Conservation (phyloP, 352 stramenopile species). For the Phytophthora sp. region DNA sequence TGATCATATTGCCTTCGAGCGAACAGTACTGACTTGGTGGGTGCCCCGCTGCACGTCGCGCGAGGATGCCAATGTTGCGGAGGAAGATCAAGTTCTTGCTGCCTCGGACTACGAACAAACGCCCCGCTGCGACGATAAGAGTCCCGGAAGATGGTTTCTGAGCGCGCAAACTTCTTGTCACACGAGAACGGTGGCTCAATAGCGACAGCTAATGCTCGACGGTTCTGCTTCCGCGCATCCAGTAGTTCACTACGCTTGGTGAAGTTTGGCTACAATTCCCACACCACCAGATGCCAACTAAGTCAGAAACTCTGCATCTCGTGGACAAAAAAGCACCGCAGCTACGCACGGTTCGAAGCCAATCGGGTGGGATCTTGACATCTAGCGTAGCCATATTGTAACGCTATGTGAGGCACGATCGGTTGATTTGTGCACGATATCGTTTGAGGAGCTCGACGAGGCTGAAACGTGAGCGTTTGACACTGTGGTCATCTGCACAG, state of each 20-base stretch:
- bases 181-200: slow-evolving; percentile 35
- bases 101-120: slow-evolving; percentile 40
- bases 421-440: background rate
- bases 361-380: slow-evolving; percentile 62
- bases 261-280: slow-evolving; percentile 56
- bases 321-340: background rate
- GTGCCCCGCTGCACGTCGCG: slow-evolving; percentile 40
- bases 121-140: slow-evolving; percentile 55
- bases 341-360: slow-evolving; percentile 46
- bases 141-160: slow-evolving; percentile 58
- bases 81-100: slow-evolving; percentile 30
- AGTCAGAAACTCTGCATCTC: slow-evolving; percentile 4
- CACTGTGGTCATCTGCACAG: slow-evolving; percentile 5
- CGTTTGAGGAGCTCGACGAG: background rate
- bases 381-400: slow-evolving; percentile 36
- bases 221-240: slow-evolving; percentile 49
- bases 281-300: slow-evolving; percentile 6
- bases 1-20: slow-evolving; percentile 38
- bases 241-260: slow-evolving; percentile 54
- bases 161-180: slow-evolving; percentile 46
- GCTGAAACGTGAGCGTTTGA: slow-evolving; percentile 4
- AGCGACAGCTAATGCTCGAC: slow-evolving; percentile 44
- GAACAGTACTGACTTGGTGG: slow-evolving; percentile 49
- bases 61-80: slow-evolving; percentile 45
- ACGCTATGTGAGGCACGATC: background rate